phyloP scores from a whole-genome alignment of 2,329 filamentous ascomycete species.

The Hypoxylon rubiginosum region DNA sequence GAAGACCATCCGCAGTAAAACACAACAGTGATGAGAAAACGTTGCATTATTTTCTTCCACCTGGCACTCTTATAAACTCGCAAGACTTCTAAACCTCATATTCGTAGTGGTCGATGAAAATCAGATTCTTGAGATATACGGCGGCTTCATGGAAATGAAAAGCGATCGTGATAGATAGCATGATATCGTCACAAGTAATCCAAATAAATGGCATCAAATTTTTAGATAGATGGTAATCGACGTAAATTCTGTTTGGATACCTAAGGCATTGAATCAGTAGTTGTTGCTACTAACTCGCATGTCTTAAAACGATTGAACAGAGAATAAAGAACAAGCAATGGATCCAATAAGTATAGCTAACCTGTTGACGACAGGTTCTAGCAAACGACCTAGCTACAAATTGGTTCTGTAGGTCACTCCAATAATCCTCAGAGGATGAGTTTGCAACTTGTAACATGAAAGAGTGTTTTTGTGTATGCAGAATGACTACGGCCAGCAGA shows the following conservation, averaged over 20 bases:
- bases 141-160: no score
- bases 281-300: slow-evolving; percentile 11
- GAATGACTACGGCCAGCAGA: slow-evolving; percentile 4
- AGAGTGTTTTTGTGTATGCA: neutral
- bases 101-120: neutral
- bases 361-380: neutral
- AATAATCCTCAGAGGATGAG: neutral
- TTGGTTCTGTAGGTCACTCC: neutral
- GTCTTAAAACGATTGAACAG: slow-evolving; percentile 1
- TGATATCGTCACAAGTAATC: neutral
- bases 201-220: neutral
- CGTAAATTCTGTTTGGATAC: slow-evolving; percentile 6
- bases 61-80: neutral
- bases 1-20: neutral
- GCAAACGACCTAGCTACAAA: slow-evolving; percentile 28
- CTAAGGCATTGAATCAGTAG: neutral
- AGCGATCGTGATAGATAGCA: neutral
- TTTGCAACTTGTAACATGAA: neutral
- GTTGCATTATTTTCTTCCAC: slow-evolving; percentile 5
- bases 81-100: neutral
- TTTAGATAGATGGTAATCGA: neutral
- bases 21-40: slow-evolving; percentile 2
- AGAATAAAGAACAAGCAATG: slow-evolving; percentile 22
- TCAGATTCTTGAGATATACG: neutral
- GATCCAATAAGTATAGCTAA: slow-evolving; percentile 1